Percentiles rank a stretch among this genome's conserved stretches.
Evolutionary conservation across 2,329 filamentous ascomycete genomes (phyloP).

Genomic region (Cercospora brassicicola): DNA sequence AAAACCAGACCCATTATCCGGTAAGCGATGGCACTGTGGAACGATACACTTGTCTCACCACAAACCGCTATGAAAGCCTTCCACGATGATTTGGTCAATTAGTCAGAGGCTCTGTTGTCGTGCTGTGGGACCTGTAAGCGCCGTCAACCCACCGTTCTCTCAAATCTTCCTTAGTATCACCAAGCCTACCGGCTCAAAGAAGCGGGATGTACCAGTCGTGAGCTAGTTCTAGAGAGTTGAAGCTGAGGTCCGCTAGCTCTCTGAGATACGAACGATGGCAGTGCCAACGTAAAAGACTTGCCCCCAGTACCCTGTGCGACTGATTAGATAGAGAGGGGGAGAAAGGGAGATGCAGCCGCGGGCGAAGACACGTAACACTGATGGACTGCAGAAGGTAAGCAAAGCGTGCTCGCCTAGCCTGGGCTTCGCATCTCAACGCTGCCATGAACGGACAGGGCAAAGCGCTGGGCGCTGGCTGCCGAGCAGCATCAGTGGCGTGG

Average conservation of each 20-base stretch:
- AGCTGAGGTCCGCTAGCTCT: neutral
- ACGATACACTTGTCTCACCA: neutral
- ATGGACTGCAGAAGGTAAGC: neutral
- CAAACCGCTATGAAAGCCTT: neutral
- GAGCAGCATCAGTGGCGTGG: too few species aligned
- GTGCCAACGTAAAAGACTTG: neutral
- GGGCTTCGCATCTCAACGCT: neutral
- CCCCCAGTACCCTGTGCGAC: neutral
- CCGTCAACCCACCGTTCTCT: neutral
- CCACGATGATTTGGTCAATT: neutral
- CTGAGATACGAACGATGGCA: neutral
- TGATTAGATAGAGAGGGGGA: too few species aligned
- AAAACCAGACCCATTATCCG: neutral
- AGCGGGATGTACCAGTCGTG: neutral
- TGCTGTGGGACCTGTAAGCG: neutral
- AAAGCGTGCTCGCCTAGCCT: neutral
- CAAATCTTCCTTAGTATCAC: neutral
- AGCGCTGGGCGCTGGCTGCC: neutral
- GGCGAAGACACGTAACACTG: neutral
- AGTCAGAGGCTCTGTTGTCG: neutral
- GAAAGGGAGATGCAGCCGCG: neutral
- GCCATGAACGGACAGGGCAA: neutral
- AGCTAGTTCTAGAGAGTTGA: neutral
- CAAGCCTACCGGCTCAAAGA: neutral
- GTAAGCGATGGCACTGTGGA: neutral